phyloP scores from a whole-genome alignment of 768 basidiomycete genomes.

The Artomyces pyxidatus region DNA sequence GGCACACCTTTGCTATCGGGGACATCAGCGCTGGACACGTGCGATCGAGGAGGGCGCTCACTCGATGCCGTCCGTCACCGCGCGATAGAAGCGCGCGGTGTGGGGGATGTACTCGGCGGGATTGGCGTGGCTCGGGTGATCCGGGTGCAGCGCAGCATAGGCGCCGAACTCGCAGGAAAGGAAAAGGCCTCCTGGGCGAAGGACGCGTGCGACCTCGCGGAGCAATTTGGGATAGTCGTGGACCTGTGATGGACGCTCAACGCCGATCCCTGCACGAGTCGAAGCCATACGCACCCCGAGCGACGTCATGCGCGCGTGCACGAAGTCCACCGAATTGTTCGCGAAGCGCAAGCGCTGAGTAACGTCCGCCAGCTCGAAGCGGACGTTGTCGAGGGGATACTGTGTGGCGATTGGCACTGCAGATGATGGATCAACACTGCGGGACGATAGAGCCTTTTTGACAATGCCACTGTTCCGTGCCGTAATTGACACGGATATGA shows the following conservation, averaged over 20 bases:
- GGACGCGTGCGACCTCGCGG: constrained; percentile 50
- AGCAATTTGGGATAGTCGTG: constrained; percentile 45
- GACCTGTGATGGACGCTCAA: constrained; percentile 34
- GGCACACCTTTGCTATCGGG: constrained; percentile 2
- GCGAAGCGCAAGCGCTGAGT: constrained; percentile 39
- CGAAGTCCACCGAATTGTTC: constrained; percentile 51
- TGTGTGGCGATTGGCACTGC: constrained; percentile 67
- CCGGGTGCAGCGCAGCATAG: constrained; percentile 22
- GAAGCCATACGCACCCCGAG: constrained; percentile 45
- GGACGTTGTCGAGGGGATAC: constrained; percentile 50
- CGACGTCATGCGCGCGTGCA: constrained; percentile 54
- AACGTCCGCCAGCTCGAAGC: constrained; percentile 61
- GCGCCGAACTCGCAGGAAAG: constrained; percentile 54
- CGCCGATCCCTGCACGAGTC: constrained; percentile 2
- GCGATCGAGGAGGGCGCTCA: not conserved
- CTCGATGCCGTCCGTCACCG: not conserved
- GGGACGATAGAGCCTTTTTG: not conserved
- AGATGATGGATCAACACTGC: not conserved
- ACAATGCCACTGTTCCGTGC: not conserved
- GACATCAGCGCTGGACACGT: not conserved
- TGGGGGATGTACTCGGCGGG: constrained; percentile 3
- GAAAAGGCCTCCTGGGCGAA: constrained; percentile 67
- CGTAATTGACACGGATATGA: not conserved
- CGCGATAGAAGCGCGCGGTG: constrained; percentile 7
- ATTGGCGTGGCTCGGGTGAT: constrained; percentile 2